phyloP scores from a whole-genome alignment of 352 stramenopile genomes.

The Phytophthora hybrid region DNA sequence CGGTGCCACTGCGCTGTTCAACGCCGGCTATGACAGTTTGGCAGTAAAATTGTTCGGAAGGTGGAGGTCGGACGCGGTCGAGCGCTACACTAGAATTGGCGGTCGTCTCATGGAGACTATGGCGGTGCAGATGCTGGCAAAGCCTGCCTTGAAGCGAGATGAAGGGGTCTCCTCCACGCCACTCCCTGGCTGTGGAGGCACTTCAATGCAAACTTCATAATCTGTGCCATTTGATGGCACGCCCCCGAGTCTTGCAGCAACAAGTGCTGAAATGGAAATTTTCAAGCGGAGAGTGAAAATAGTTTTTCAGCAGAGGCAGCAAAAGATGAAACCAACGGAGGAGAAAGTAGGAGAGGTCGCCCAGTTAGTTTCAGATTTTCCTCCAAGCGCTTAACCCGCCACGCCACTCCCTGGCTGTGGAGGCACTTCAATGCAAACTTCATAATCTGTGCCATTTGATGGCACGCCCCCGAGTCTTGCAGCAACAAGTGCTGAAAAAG shows the following conservation, averaged over 20 bases:
- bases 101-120: not conserved
- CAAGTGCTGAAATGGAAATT: not conserved
- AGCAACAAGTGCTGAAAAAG: too few species aligned
- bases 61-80: not conserved
- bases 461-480: not conserved
- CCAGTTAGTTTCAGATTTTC: not conserved
- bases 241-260: not conserved
- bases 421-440: not conserved
- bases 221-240: not conserved
- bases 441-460: not conserved
- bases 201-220: not conserved
- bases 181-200: not conserved
- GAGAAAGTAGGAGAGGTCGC: not conserved
- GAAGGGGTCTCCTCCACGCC: not conserved
- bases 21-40: not conserved
- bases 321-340: constrained; percentile 1
- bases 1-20: not conserved
- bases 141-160: not conserved
- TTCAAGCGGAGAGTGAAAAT: not conserved
- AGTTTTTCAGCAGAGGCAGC: not conserved
- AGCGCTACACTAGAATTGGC: not conserved
- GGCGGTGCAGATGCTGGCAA: not conserved
- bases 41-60: not conserved
- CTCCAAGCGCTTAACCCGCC: not conserved
- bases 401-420: not conserved